These are phyloP conservation scores for Phytophthora citricola DNA, from an alignment of 352 stramenopile genomes.

Conservation along the genomic window DNA sequence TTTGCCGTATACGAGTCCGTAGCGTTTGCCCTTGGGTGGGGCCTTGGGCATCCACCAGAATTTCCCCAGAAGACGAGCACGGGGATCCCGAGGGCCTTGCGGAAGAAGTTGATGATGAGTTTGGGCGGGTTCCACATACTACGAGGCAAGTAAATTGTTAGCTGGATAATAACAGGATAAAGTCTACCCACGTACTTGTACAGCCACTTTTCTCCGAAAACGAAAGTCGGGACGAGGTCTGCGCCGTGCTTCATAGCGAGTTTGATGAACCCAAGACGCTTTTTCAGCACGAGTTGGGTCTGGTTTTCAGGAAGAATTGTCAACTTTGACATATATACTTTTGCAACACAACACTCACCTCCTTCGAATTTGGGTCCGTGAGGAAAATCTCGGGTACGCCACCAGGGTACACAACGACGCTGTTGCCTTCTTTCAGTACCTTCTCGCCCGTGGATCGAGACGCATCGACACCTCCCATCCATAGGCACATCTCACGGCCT, in stretches of 20 bases:
- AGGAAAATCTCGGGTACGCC: conserved; percentile 51
- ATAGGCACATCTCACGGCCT: conserved; percentile 59
- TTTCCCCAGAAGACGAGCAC: conserved; percentile 45
- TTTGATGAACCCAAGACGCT: conserved; percentile 50
- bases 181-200: conserved; percentile 34
- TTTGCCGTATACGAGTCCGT: conserved; percentile 49
- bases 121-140: conserved; percentile 43
- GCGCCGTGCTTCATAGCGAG: conserved; percentile 48
- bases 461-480: conserved; percentile 50
- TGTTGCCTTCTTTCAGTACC: conserved; percentile 40
- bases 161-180: neutral
- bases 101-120: conserved; percentile 33
- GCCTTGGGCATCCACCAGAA: conserved; percentile 48
- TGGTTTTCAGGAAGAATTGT: neutral
- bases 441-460: conserved; percentile 43
- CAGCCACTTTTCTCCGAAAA: conserved; percentile 59
- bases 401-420: conserved; percentile 50
- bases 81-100: conserved; percentile 33
- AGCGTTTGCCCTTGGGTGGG: conserved; percentile 35
- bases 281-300: conserved; percentile 45
- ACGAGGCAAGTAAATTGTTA: neutral
- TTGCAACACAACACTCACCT: neutral
- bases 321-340: neutral
- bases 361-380: conserved; percentile 35
- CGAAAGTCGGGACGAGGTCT: conserved; percentile 46